Evolutionary conservation across 2,329 filamentous ascomycete species (phyloP), one percentile per base, ranked within the genome.

Genomic region (Nigrograna mackinnonii): DNA sequence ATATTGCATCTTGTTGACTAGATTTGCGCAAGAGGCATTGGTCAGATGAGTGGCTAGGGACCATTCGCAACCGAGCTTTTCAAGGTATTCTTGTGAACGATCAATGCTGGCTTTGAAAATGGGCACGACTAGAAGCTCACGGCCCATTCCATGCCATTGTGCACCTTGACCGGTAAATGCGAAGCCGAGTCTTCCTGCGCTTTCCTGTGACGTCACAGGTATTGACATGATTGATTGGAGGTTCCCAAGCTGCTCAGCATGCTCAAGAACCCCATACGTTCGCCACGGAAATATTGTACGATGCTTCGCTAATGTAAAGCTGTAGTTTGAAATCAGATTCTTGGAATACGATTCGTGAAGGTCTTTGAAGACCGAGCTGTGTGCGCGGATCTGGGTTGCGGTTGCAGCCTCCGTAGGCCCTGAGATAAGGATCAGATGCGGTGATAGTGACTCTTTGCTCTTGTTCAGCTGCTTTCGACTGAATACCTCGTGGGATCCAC

Each of bases 141-240:
- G 45, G 5, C 69, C 70, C 69, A 73, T 73, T 1, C 55, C 55
- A 0, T 42, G 37, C 59, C 62, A 73, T 30, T 73, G 69, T 1
- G 68, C 69, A 20, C 71, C 71, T 37, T 73, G 71, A 2, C 71
- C 71, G 0, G 69, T 71, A 45, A 73, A 73, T 0, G 73, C 55
- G 31, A 49, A 55, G 43, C 33, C 22, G 4, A 35, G 17, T 14
- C 12, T 33, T 20, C 4, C 12, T 13, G 14, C 31, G n/a, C 5
- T 22, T 20, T 6, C 14, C 26, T n/a, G 37, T 31, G 4, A 43
- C 5, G 4, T 6, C 31, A 17, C 18, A 35, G 14, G 20, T 13
- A 16, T 19, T 18, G 14, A 5, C 5, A 13, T 22, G 18, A 18
- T 22, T 14, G 3, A 9, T 4, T 2, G n/a, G 3, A 4, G 17